Evolutionary conservation across 441 rosid genomes (phyloP).

Genomic region (Erodium trifolium): DNA sequence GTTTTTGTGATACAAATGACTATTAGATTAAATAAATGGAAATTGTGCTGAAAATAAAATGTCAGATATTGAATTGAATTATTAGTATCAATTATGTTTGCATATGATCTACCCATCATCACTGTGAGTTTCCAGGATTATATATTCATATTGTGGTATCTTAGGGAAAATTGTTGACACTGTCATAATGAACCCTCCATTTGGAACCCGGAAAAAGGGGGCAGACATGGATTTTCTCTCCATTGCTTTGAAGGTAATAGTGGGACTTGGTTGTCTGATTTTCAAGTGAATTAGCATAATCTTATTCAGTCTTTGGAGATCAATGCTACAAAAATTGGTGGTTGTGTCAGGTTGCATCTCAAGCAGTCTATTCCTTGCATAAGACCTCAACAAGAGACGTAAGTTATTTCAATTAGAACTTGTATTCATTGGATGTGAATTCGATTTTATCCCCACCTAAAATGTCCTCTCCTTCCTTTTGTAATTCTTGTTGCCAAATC

Average conservation of each 20-base stretch:
- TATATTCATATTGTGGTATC: constrained; percentile 14
- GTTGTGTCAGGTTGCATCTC: constrained; percentile 55
- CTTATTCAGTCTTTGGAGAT: no score
- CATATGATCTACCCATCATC: constrained; percentile 6
- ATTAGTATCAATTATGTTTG: background rate
- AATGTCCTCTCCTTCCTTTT: background rate
- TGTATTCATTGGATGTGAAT: background rate
- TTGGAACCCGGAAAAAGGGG: constrained; percentile 85
- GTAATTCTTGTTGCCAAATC: background rate
- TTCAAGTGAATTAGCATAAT: background rate
- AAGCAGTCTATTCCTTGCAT: constrained; percentile 89
- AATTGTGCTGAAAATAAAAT: background rate
- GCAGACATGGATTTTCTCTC: constrained; percentile 81
- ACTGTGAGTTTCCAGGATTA: background rate
- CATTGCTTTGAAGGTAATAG: constrained; percentile 56
- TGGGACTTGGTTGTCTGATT: constrained; percentile 8
- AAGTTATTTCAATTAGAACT: constrained; percentile 23
- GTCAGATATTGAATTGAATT: background rate
- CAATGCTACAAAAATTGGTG: background rate
- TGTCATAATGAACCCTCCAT: constrained; percentile 93
- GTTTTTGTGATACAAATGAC: background rate
- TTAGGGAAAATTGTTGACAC: constrained; percentile 66
- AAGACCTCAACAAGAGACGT: constrained; percentile 96
- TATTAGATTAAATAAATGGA: background rate
- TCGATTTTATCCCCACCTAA: background rate